phyloP scores from a whole-genome alignment of 148 eudicot genomes.

The Diospyros kaki region DNA sequence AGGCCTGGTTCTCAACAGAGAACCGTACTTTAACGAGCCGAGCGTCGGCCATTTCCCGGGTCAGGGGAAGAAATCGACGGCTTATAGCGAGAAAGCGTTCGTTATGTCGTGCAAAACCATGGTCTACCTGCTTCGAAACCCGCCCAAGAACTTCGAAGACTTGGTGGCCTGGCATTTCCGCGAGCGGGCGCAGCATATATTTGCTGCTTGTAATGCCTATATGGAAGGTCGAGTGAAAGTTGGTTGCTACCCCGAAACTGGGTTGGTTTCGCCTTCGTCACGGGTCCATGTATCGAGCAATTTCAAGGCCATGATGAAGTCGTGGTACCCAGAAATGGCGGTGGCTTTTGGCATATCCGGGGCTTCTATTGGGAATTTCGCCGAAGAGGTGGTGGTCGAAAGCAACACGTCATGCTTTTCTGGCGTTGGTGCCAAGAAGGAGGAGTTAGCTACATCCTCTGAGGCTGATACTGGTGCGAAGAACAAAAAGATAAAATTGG shows the following conservation, averaged over 20 bases:
- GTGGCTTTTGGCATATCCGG: constrained; percentile 18
- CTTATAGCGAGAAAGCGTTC: constrained; percentile 48
- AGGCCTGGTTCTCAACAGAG: constrained; percentile 70
- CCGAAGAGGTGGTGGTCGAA: constrained; percentile 15
- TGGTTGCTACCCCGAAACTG: constrained; percentile 24
- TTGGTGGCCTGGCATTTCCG: constrained; percentile 42
- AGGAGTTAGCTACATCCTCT: background rate
- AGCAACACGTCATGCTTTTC: constrained; percentile 16
- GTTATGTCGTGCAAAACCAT: constrained; percentile 51
- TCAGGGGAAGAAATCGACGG: constrained; percentile 20
- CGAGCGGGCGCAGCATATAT: constrained; percentile 21
- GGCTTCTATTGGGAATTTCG: constrained; percentile 20
- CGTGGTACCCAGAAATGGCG: constrained; percentile 24
- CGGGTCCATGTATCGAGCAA: background rate
- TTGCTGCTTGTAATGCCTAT: constrained; percentile 41
- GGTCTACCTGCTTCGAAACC: constrained; percentile 28
- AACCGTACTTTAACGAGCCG: constrained; percentile 77
- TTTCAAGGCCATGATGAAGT: constrained; percentile 25
- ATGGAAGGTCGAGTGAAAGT: constrained; percentile 23
- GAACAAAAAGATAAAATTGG: background rate
- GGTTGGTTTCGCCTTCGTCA: background rate
- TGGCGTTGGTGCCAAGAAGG: constrained; percentile 4
- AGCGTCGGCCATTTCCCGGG: constrained; percentile 20
- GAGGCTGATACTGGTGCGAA: background rate
- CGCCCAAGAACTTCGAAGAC: constrained; percentile 46